Evolutionary conservation across 306 rosid species (phyloP), one percentile per base, ranked within the genome.

Genomic region (Styphnolobium japonicum): DNA sequence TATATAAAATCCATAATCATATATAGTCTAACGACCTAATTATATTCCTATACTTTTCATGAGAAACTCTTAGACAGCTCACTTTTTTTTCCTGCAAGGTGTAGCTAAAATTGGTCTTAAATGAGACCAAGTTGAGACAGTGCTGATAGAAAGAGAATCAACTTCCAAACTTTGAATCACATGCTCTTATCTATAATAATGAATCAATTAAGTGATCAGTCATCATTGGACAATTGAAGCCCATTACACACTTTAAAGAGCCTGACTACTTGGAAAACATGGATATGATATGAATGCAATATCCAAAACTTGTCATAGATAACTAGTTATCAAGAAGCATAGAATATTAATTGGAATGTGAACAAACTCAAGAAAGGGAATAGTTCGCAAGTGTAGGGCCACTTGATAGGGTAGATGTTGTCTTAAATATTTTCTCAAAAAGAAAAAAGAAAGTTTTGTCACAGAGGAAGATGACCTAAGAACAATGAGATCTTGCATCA

Each of bases 351-450:
- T n/a, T n/a, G n/a, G 60, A 63, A 64, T 63, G 36, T 18, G 69
- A 52, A 63, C 36, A 51, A 62, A 49, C 48, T 22, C 56, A 10
- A 73, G 18, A 31, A 33, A 21, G 43, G 29, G 48, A 51, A n/a
- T n/a, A n/a, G n/a, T 42, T 71, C 16, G 7, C 45, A 80, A 80
- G 67, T 71, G 73, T 18, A 36, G 39, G 19, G 60, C 46, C 67
- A 80, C 43, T 51, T 64, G 42, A 49, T 37, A 51, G 61, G 67
- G 31, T 45, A 42, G 29, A 71, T 78, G 68, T 65, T 52, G 16
- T 62, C 40, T 62, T n/a, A n/a, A 46, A 14, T 11, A 4, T 60
- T 76, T 37, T 61, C 36, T 64, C 48, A 25, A 48, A 53, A 16
- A n/a, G 22, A 4, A 71, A 34, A 61, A 71, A 45, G 10, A 31